These are phyloP conservation scores for Trapa incisa DNA, from an alignment of 345 rosid species.

Conservation along the genomic window DNA sequence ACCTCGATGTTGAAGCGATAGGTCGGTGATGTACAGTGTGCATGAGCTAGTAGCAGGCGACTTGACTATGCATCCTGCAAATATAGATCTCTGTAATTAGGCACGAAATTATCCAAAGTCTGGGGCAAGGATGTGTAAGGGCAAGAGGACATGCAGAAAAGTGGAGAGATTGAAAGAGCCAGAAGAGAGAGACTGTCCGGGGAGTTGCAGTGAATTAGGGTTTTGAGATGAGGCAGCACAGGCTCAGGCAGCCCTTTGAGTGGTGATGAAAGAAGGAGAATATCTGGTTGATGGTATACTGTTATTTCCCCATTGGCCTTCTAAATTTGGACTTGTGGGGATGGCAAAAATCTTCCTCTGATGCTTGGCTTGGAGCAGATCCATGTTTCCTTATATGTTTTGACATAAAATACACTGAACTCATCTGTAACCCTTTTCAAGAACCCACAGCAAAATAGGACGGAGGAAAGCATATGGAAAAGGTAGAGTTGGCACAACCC, in stretches of 20 bases:
- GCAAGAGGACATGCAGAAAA: neutral
- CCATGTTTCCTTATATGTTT: neutral
- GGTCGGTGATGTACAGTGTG: too few species aligned
- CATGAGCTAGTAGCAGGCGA: neutral
- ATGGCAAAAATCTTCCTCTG: neutral
- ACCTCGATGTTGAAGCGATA: neutral
- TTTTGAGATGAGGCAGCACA: neutral
- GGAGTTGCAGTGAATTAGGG: neutral
- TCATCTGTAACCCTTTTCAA: too few species aligned
- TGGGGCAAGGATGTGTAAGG: neutral
- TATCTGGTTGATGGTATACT: neutral
- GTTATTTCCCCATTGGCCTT: neutral
- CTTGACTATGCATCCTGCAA: neutral
- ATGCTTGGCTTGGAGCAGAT: neutral
- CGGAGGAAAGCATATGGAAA: too few species aligned
- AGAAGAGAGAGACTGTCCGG: too few species aligned
- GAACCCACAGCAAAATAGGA: too few species aligned
- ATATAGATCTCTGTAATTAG: neutral
- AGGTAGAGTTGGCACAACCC: too few species aligned
- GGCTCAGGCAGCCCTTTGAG: too few species aligned
- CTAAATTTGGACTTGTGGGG: neutral
- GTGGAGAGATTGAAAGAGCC: too few species aligned
- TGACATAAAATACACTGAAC: neutral
- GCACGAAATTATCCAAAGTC: neutral
- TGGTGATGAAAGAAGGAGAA: neutral